phyloP scores from a whole-genome alignment of 441 rosid species.

The Pelargonium australe region DNA sequence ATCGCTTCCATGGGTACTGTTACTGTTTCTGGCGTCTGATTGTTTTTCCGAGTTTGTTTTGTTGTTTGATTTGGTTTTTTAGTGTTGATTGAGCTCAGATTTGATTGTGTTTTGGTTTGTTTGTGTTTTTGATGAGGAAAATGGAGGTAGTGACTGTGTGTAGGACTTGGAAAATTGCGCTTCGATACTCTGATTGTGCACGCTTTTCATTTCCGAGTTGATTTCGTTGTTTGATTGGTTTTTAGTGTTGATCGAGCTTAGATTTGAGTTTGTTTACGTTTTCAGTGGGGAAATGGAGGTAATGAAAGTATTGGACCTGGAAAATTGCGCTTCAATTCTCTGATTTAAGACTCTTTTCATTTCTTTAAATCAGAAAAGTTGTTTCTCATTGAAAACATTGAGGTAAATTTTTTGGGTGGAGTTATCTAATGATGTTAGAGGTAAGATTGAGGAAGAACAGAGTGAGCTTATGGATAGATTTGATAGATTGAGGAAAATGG shows the following conservation, averaged over 20 bases:
- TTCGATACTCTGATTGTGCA: no score
- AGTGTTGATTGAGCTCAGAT: not conserved
- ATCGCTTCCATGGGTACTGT: constrained; percentile 79
- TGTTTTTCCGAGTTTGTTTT: not conserved
- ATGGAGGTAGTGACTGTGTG: no score
- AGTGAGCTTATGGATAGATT: not conserved
- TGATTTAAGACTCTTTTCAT: not conserved
- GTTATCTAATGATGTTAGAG: not conserved
- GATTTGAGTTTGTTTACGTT: no score
- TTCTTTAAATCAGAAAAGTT: not conserved
- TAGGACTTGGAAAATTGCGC: no score
- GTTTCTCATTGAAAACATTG: not conserved
- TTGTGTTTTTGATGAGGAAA: not conserved
- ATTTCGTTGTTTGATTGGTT: not conserved
- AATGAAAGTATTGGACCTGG: not conserved
- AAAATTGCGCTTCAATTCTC: not conserved
- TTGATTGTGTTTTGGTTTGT: not conserved
- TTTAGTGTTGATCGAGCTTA: not conserved
- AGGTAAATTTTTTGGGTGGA: not conserved
- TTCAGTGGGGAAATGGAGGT: no score
- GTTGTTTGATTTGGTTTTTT: not conserved
- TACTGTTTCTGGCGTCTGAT: not conserved
- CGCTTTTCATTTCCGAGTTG: not conserved
- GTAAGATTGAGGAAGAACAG: not conserved
- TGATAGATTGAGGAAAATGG: no score